These are phyloP conservation scores for Sugiyamaella xylanicola DNA, from an alignment of 1,139 yeast genomes.

Conservation along the genomic window DNA sequence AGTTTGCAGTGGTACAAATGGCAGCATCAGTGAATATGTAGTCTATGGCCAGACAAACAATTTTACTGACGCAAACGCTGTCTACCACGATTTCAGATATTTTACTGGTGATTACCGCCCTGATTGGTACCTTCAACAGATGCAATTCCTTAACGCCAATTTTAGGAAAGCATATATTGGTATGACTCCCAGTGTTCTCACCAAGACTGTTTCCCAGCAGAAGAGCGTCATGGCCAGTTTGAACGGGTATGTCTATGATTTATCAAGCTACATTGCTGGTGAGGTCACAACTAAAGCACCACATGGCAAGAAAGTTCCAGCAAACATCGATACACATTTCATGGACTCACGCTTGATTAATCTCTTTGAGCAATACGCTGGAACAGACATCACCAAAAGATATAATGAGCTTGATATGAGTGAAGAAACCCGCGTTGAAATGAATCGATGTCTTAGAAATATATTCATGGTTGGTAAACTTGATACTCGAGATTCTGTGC, in stretches of 20 bases:
- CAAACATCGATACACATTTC: slow-evolving; percentile 37
- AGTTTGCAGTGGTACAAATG: slow-evolving; percentile 43
- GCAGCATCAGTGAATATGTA: slow-evolving; percentile 40
- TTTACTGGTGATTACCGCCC: slow-evolving; percentile 46
- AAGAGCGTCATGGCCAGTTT: slow-evolving; percentile 39
- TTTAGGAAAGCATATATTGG: slow-evolving; percentile 45
- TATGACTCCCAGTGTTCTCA: slow-evolving; percentile 41
- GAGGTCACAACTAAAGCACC: slow-evolving; percentile 42
- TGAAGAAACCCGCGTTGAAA: slow-evolving; percentile 33
- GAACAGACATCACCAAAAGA: slow-evolving; percentile 42
- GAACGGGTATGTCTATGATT: slow-evolving; percentile 44
- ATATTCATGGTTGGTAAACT: slow-evolving; percentile 47
- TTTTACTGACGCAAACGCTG: slow-evolving; percentile 44
- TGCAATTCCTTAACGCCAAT: slow-evolving; percentile 42
- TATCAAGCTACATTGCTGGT: slow-evolving; percentile 45
- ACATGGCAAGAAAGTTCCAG: slow-evolving; percentile 35
- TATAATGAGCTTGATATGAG: slow-evolving; percentile 36
- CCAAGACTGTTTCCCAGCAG: slow-evolving; percentile 34
- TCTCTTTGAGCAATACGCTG: slow-evolving; percentile 42
- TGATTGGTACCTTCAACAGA: slow-evolving; percentile 47
- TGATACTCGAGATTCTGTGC: slow-evolving; percentile 44
- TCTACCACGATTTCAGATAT: slow-evolving; percentile 46
- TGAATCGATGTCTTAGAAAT: slow-evolving; percentile 43
- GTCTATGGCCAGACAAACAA: slow-evolving; percentile 44
- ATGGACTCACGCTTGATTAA: slow-evolving; percentile 38